These are phyloP conservation scores for Penicillium goetzii DNA, from an alignment of 495 filamentous ascomycete genomes.

Conservation along the genomic window DNA sequence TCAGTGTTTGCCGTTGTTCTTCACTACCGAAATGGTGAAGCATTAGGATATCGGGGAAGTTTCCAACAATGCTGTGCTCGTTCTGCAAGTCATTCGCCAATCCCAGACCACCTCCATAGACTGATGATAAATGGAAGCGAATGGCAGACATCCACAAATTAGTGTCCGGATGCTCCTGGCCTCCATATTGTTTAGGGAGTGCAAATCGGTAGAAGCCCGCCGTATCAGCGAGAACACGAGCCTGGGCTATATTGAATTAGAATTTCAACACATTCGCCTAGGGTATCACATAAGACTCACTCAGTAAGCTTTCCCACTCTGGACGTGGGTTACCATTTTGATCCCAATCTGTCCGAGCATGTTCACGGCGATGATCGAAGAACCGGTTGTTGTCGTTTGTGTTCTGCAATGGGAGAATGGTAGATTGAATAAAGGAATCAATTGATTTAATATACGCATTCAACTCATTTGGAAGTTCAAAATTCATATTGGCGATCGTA, in stretches of 20 bases:
- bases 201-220: conserved; percentile 62
- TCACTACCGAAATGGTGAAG: conserved; percentile 56
- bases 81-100: conserved; percentile 66
- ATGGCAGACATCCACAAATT: conserved; percentile 66
- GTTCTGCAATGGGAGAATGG: conserved; percentile 56
- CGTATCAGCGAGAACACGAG: conserved; percentile 50
- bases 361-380: conserved; percentile 64
- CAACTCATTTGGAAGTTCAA: conserved; percentile 55
- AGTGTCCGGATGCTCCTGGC: conserved; percentile 45
- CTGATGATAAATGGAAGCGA: conserved; percentile 56
- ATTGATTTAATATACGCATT: conserved; percentile 47
- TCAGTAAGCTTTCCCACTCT: conserved; percentile 59
- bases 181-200: conserved; percentile 57
- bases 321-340: conserved; percentile 53
- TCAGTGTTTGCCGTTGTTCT: conserved; percentile 54
- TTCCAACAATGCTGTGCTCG: conserved; percentile 61
- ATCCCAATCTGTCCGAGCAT: conserved; percentile 59
- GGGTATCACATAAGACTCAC: background rate
- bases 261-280: background rate
- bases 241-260: conserved; percentile 32
- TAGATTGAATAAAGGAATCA: conserved; percentile 57
- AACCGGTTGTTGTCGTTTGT: conserved; percentile 59
- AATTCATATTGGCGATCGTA: conserved; percentile 51
- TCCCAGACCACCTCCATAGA: conserved; percentile 51
- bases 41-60: conserved; percentile 63